Evolutionary conservation across 2,329 filamentous ascomycete species (phyloP).

Genomic region (Stagonosporopsis chrysanthemi): DNA sequence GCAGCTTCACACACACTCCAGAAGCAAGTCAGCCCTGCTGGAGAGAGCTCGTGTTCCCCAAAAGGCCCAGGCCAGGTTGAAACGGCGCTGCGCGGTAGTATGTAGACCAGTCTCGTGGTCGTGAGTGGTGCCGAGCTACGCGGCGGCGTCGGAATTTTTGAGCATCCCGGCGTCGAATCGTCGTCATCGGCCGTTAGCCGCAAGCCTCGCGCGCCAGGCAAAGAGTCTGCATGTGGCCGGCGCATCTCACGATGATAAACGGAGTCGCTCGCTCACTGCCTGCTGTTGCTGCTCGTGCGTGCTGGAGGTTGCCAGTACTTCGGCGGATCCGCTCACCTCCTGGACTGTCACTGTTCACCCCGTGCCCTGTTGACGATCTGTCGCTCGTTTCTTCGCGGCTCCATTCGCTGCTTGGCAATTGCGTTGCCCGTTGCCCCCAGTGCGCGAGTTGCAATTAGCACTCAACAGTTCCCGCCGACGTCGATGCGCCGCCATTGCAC

Average conservation of each 20-base stretch:
- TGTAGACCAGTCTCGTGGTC: constrained; percentile 7
- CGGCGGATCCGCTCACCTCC: constrained; percentile 10
- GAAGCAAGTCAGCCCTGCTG: neutral
- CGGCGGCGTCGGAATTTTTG: constrained; percentile 10
- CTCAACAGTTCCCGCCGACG: constrained; percentile 17
- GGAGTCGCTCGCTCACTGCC: neutral
- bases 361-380: constrained; percentile 17
- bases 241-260: constrained; percentile 13
- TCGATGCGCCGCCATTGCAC: constrained; percentile 10
- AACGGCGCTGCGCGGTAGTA: neutral
- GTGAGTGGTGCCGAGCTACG: constrained; percentile 9
- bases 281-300: constrained; percentile 7
- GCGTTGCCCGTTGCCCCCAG: constrained; percentile 17
- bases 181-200: constrained; percentile 17
- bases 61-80: neutral
- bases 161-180: constrained; percentile 6
- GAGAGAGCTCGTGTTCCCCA: neutral
- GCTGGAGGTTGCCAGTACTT: constrained; percentile 12
- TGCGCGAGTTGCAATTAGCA: constrained; percentile 19
- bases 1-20: neutral
- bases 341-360: constrained; percentile 14
- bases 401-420: constrained; percentile 20
- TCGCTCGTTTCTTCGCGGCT: constrained; percentile 20
- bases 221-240: constrained; percentile 16
- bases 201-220: constrained; percentile 16